Base-by-base conservation (phyloP, 345 rosid genomes). In the Atalantia buxifolia region DNA sequence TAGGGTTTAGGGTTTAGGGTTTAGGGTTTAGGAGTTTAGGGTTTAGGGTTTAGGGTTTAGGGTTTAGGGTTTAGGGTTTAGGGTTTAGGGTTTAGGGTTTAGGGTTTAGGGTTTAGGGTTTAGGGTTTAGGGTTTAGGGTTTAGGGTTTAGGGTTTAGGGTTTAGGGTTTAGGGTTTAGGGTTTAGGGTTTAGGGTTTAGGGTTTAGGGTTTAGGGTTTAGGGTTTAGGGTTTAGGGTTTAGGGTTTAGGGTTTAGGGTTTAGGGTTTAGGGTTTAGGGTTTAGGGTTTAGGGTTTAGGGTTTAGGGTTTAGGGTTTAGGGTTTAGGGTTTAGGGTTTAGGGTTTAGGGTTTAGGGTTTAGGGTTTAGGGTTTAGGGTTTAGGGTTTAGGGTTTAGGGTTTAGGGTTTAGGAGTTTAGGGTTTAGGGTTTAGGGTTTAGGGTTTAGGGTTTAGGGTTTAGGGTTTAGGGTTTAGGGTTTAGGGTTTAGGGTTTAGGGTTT, bases 31-130 rank as follows among this genome's bases (percentile, higher is more conserved):
- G 79, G 74, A n/a, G 78, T 80, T 78, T 69, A 40, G 79, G 84
- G 79, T 69, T 82, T 68, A 62, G 81, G 84, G 71, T 82, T 82
- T 36, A 64, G 84, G 84, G 72, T 78, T 82, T 19, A 22, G 63
- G 84, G 79, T 61, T 78, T 69, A 30, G 42, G 82, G 82, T 64
- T 82, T 62, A 53, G 71, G 79, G 76, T 69, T 82, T 48, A 62
- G 65, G 84, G 75, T 71, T 79, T 35, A 27, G 77, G 77, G 57
- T 70, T 78, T 27, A 53, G 77, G 80, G 78, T 72, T 77, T 61
- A 30, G 76, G 84, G 74, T 73, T 82, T 31, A 27, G 60, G 80
- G 42, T 59, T 77, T 72, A 38, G 75, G 84, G 81, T 66, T 81
- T 72, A 48, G 71, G 77, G 66, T 63, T 63, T 30, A 19, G 74